These are phyloP conservation scores for Pichia sp. DNA, from an alignment of 1,139 yeast genomes.

Conservation along the genomic window DNA sequence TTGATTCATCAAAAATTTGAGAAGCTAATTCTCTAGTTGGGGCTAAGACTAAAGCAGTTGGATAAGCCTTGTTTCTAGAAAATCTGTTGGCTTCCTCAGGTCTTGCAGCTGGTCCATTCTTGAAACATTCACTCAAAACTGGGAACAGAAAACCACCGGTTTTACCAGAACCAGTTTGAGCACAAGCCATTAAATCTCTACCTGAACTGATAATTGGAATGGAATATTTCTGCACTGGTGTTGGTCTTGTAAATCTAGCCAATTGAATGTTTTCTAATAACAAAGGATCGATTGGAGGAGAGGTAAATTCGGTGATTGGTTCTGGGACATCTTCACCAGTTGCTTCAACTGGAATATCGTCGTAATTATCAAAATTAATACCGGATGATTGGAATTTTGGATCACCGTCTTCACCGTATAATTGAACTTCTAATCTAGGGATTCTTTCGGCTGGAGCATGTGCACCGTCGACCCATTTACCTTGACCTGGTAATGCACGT, in stretches of 20 bases:
- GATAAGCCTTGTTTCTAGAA: conserved; percentile 72
- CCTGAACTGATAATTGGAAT: conserved; percentile 94
- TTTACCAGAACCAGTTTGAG: conserved; percentile 99
- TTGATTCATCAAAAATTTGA: conserved; percentile 93
- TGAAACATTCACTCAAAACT: conserved; percentile 84
- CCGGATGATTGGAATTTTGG: conserved; percentile 84
- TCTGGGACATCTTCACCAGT: conserved; percentile 94
- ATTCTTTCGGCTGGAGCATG: conserved; percentile 79
- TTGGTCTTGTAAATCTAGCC: conserved; percentile 91
- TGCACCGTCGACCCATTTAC: conserved; percentile 80
- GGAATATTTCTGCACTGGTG: conserved; percentile 98
- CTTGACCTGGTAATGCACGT: conserved; percentile 29
- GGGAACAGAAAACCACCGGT: conserved; percentile 99
- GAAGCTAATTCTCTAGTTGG: conserved; percentile 99
- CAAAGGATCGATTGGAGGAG: conserved; percentile 87
- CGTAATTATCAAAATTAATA: conserved; percentile 96
- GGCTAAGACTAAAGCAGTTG: conserved; percentile 92
- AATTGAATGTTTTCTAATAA: conserved; percentile 79
- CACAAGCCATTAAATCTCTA: conserved; percentile 99
- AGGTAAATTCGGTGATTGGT: conserved; percentile 76
- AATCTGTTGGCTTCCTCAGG: conserved; percentile 50
- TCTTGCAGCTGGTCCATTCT: conserved; percentile 67
- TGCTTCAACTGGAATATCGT: conserved; percentile 97
- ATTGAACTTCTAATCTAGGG: conserved; percentile 63
- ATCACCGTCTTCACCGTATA: conserved; percentile 86